Conservation (phyloP, 208 protist species). For the Trypanosomatidae sp. region DNA sequence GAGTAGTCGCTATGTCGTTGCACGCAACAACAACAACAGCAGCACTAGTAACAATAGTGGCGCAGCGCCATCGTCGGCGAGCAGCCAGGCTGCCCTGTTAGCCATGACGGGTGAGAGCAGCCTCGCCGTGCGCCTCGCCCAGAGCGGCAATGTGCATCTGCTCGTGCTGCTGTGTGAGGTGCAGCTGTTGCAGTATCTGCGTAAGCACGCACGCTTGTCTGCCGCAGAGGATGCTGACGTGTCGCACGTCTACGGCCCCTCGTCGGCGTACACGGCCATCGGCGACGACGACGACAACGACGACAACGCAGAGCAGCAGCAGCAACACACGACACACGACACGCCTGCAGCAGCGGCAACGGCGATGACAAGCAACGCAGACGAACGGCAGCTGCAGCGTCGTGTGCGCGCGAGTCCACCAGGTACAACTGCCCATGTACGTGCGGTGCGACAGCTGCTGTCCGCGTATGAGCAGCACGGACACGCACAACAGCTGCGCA, state of each 20-base stretch:
- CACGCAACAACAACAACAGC: neutral
- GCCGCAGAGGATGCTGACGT: neutral
- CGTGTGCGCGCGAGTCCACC: conserved; percentile 5
- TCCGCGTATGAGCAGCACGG: conserved; percentile 18
- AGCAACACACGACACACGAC: neutral
- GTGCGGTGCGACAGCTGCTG: conserved; percentile 18
- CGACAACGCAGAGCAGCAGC: no score
- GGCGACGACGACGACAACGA: no score
- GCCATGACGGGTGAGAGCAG: no score
- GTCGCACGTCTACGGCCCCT: conserved; percentile 4
- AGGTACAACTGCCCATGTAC: conserved; percentile 27
- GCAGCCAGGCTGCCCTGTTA: no score
- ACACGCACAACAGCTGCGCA: conserved; percentile 13
- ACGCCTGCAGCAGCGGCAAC: neutral
- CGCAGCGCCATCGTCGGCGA: conserved; percentile 4
- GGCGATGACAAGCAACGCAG: neutral
- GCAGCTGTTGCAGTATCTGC: conserved; percentile 48
- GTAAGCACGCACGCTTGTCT: conserved; percentile 9
- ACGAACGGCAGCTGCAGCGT: neutral
- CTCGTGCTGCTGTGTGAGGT: conserved; percentile 66
- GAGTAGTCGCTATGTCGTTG: conserved; percentile 1
- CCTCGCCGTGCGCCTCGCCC: no score
- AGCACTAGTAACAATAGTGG: conserved; percentile 1
- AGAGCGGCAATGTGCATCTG: no score
- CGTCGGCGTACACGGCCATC: no score